These are phyloP conservation scores for Rauvolfia tetraphylla DNA, from an alignment of 257 asterid species.

Conservation along the genomic window DNA sequence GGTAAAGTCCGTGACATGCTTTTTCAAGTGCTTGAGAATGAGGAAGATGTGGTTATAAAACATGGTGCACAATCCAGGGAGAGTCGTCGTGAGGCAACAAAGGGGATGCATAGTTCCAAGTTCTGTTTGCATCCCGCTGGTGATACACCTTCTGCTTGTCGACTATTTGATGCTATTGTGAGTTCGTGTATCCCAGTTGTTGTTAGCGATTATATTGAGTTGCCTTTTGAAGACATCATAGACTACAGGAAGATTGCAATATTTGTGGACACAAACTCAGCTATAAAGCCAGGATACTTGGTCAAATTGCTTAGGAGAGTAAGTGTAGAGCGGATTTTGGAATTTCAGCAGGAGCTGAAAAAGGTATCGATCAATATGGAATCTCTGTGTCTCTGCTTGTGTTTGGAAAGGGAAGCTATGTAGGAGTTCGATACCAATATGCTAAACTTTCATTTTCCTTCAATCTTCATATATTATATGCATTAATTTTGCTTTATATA, in stretches of 20 bases:
- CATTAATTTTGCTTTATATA: not conserved
- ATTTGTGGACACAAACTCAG: slow-evolving; percentile 69
- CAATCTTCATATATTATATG: not conserved
- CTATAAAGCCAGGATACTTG: slow-evolving; percentile 67
- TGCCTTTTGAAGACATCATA: slow-evolving; percentile 92
- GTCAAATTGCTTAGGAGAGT: slow-evolving; percentile 66
- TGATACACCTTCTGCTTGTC: slow-evolving; percentile 98
- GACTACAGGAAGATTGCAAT: slow-evolving; percentile 85
- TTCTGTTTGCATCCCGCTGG: slow-evolving; percentile 99
- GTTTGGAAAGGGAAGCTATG: not conserved
- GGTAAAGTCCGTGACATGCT: slow-evolving; percentile 90
- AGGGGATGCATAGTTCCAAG: slow-evolving; percentile 88
- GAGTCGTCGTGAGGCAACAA: slow-evolving; percentile 87
- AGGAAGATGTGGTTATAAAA: slow-evolving; percentile 66
- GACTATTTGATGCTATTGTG: slow-evolving; percentile 96
- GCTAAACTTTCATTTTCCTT: not conserved
- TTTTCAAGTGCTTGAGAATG: slow-evolving; percentile 86
- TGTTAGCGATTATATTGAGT: slow-evolving; percentile 80
- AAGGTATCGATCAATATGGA: slow-evolving; percentile 41
- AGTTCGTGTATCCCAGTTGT: slow-evolving; percentile 96
- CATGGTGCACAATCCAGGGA: slow-evolving; percentile 96
- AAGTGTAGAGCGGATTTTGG: slow-evolving; percentile 51
- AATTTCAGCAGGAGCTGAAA: slow-evolving; percentile 69
- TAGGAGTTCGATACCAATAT: not conserved
- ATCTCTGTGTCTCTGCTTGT: slow-evolving; percentile 2